These are phyloP conservation scores for Pseudoneurospora amorphoporcata DNA, from an alignment of 495 filamentous ascomycete species.

Conservation along the genomic window DNA sequence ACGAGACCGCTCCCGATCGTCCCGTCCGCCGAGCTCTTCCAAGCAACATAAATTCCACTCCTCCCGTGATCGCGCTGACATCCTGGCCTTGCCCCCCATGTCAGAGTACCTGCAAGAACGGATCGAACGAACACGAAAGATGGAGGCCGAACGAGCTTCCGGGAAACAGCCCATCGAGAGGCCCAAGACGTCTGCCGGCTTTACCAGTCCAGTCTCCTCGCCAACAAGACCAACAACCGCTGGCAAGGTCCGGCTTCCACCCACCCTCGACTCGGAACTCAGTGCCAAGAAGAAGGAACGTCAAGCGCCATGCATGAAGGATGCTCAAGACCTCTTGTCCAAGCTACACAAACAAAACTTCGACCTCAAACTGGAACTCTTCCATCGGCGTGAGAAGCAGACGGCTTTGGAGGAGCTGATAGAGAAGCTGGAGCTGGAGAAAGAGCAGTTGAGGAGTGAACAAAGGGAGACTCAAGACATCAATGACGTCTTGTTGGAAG, in stretches of 20 bases:
- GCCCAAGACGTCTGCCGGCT: background rate
- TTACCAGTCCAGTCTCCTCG: slow-evolving; percentile 6
- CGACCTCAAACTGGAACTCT: slow-evolving; percentile 77
- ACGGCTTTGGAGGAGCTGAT: slow-evolving; percentile 48
- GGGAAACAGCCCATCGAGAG: background rate
- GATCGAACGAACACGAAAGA: slow-evolving; percentile 38
- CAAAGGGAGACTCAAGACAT: slow-evolving; percentile 43
- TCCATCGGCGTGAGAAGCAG: slow-evolving; percentile 55
- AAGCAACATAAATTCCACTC: slow-evolving; percentile 18
- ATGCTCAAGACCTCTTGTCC: slow-evolving; percentile 37
- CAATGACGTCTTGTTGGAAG: slow-evolving; percentile 58
- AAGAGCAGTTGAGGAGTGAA: slow-evolving; percentile 15
- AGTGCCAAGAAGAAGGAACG: slow-evolving; percentile 30
- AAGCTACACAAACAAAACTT: slow-evolving; percentile 82
- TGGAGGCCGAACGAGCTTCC: slow-evolving; percentile 32
- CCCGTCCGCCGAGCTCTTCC: slow-evolving; percentile 3
- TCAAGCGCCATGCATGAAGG: slow-evolving; percentile 27
- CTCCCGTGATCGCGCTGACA: slow-evolving; percentile 22
- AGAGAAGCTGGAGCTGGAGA: slow-evolving; percentile 49
- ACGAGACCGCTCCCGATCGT: slow-evolving; percentile 15
- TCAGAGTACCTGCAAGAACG: slow-evolving; percentile 42
- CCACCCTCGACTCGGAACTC: slow-evolving; percentile 10
- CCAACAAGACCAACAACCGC: background rate
- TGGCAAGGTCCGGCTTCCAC: slow-evolving; percentile 22
- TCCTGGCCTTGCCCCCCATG: slow-evolving; percentile 18